Base-by-base conservation (phyloP, 2,329 filamentous ascomycete species). In the Gnomoniopsis smithogilvyi region DNA sequence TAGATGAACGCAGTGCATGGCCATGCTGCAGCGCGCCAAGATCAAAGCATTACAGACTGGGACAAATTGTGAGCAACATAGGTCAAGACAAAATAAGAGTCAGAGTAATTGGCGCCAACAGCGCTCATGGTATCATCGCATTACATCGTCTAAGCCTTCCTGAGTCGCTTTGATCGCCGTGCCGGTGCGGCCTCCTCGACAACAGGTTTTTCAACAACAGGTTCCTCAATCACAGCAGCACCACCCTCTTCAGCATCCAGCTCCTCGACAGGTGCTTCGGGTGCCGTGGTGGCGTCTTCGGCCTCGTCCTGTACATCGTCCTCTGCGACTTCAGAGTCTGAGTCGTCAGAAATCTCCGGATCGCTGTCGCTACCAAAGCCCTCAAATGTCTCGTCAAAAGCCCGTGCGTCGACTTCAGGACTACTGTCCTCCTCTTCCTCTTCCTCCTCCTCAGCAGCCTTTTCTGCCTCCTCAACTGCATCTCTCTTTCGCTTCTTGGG, bases 401-500 rank as follows among this genome's bases (percentile, higher is more conserved):
- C 22, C 8, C 14, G 46, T 2, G 21, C 66, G 10, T 71, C 69
- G 36, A 21, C 26, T 34, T 56, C 61, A 14, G 53, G 50, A 14
- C 17, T 46, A 41, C 3, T 58, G 34, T 45, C 54, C 10, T 71
- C 67, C 6, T 70, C 68, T 3, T 67, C 67, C 1, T 66, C 64
- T 7, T 55, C 58, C 4, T 61, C 61, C 17, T 57, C 62, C 73
- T 19, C 73, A 3, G 56, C n/a, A 7, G 49, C 41, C 14, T 19
- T 26, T 41, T 30, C 38, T 19, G 14, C 56, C 50, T 54, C 77
- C 19, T 78, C 77, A 6, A 71, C 72, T 24, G 86, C 84, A 19
- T 86, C 83, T 17, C 78, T 76, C 66, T 87, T 87, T 67, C 94
- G 89, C 76, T 96, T 91, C 74, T 86, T 88, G 46, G 85, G 85